phyloP scores from a whole-genome alignment of 2,329 filamentous ascomycete genomes.

The Macrophomina phaseolina region DNA sequence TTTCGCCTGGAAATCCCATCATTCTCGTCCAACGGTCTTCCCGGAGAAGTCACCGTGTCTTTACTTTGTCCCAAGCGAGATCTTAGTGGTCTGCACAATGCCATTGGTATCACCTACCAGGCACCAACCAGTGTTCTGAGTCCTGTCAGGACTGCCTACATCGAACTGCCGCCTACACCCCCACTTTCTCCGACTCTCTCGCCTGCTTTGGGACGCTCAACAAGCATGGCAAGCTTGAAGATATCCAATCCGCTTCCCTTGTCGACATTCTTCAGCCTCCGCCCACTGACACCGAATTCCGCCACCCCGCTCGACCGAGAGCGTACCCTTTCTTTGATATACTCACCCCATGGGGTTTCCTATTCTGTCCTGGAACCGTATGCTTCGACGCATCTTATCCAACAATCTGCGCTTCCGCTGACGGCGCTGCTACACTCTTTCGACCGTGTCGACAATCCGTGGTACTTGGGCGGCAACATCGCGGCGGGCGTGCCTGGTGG shows the following conservation, averaged over 20 bases:
- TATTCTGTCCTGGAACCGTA: slow-evolving; percentile 62
- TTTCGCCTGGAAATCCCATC: slow-evolving; percentile 61
- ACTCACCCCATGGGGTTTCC: slow-evolving; percentile 67
- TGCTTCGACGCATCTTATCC: slow-evolving; percentile 61
- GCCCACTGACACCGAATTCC: slow-evolving; percentile 30
- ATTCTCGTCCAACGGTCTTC: slow-evolving; percentile 56
- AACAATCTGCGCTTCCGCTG: slow-evolving; percentile 64
- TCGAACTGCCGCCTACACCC: slow-evolving; percentile 28
- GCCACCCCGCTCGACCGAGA: slow-evolving; percentile 36
- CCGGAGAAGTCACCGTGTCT: slow-evolving; percentile 74
- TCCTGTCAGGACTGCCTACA: slow-evolving; percentile 25
- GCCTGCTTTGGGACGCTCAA: slow-evolving; percentile 31
- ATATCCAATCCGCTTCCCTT: slow-evolving; percentile 12
- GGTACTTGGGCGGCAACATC: slow-evolving; percentile 67
- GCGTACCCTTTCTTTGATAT: slow-evolving; percentile 65
- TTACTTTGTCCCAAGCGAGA: slow-evolving; percentile 68
- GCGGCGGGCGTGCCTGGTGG: slow-evolving; percentile 64
- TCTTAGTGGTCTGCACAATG: slow-evolving; percentile 66
- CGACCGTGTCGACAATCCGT: slow-evolving; percentile 63
- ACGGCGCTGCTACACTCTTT: slow-evolving; percentile 70
- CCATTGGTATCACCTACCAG: slow-evolving; percentile 74
- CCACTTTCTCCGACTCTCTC: slow-evolving; percentile 21
- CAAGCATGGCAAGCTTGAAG: slow-evolving; percentile 33
- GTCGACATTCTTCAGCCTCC: slow-evolving; percentile 5
- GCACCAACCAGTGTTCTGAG: slow-evolving; percentile 56